Evolutionary conservation across 169 alveolate genomes (phyloP), one percentile per base, ranked within the genome.

Genomic region (Plasmodium reichenowi): DNA sequence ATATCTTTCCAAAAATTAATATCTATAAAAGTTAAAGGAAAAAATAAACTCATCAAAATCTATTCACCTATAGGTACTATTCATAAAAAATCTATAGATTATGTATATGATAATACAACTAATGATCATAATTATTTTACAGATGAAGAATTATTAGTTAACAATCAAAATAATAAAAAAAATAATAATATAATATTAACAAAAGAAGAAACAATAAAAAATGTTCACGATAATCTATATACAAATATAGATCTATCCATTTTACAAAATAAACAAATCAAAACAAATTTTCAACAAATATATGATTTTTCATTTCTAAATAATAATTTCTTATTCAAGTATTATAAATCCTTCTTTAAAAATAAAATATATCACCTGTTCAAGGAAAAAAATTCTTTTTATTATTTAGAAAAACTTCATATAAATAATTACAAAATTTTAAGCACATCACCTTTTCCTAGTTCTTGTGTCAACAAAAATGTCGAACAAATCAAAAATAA

Each of bases 11-110:
- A 78, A 66, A 92, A 92, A 20, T 76, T 93, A 13, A 94, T 89
- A 50, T 78, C 95, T 45, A 92, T 95, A 26, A 93, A 93, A 64
- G 93, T 95, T 8, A 95, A 95, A 85, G 97, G 97, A 10, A 95
- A 94, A 68, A 93, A 94, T 54, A 94, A 76, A 20, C 72, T 87
- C 7, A 89, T 93, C 15, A 88, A 67, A 54, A 88, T 95, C 15
- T 95, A 93, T 70, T 93, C 97, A 0, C 97, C 97, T 7, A 95
- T 96, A 7, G 97, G 97, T 0, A 95, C 89, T 24, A 74, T 95
- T 13, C 74, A 90, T 12, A 80, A 62, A 59, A 64, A 29, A 7
- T 26, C 2, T 10, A 50, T 45, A 5, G 22, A 76, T 43, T 9
- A 47, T 17, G 56, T 24, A 10, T 76, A 63, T 22, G 43, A 76